Evolutionary conservation across 2,329 filamentous ascomycete genomes (phyloP).

Genomic region (Chrysosphaeria jannelii): DNA sequence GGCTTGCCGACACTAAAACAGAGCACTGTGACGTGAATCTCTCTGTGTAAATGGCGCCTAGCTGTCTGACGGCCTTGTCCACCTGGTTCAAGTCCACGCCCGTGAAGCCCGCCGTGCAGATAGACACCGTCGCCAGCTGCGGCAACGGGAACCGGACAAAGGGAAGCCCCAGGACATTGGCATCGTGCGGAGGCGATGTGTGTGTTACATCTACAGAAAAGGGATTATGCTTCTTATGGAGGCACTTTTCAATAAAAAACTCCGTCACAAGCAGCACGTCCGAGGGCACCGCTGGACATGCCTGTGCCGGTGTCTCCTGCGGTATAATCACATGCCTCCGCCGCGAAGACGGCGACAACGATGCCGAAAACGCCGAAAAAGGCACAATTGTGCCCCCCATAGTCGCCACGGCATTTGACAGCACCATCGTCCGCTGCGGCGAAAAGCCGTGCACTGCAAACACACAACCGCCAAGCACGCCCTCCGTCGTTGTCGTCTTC

Average conservation of each 20-base stretch:
- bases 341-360: slow-evolving; percentile 5
- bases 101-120: slow-evolving; percentile 59
- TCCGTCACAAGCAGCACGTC: slow-evolving; percentile 36
- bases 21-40: slow-evolving; percentile 40
- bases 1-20: slow-evolving; percentile 41
- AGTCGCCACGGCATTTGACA: slow-evolving; percentile 16
- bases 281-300: slow-evolving; percentile 11
- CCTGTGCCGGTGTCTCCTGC: slow-evolving; percentile 16
- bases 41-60: slow-evolving; percentile 61
- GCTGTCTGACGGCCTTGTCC: slow-evolving; percentile 40
- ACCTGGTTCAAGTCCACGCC: slow-evolving; percentile 68
- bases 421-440: slow-evolving; percentile 16
- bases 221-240: slow-evolving; percentile 44
- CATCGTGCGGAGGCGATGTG: slow-evolving; percentile 7
- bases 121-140: slow-evolving; percentile 36
- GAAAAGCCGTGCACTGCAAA: slow-evolving; percentile 32
- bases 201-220: slow-evolving; percentile 27
- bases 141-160: slow-evolving; percentile 39
- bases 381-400: slow-evolving; percentile 18
- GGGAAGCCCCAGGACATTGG: slow-evolving; percentile 47
- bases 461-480: slow-evolving; percentile 18
- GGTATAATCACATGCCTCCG: slow-evolving; percentile 23
- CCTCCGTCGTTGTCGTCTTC: slow-evolving; percentile 1
- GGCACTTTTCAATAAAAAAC: slow-evolving; percentile 75
- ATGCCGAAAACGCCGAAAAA: slow-evolving; percentile 8